Base-by-base conservation (phyloP, 176 grass and related monocot species). In the Rhynchospora pubera region DNA sequence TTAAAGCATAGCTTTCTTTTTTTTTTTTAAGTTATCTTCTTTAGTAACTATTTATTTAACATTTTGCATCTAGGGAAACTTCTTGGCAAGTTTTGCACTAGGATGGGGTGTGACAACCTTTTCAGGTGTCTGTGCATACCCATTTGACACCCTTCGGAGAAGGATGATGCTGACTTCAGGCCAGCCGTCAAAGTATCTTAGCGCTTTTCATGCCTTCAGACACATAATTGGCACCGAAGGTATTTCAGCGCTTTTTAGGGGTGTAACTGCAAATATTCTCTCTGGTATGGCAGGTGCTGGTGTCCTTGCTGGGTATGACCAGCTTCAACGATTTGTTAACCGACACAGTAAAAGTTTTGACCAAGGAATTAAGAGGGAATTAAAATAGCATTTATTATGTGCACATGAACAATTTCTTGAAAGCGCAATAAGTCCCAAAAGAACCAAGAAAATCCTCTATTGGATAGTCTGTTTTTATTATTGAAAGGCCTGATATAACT, bases 91-190 rank as follows among this genome's bases (percentile, higher is more conserved):
- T 87, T 98, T 98, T 86, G 84, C 87, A 24, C 77, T 98, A 79
- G 95, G 90, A 55, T 94, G 95, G 95, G 60, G 89, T 42, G 88
- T 93, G 82, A 98, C 95, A n/a, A 98, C 90, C 51, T 98, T 91
- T 83, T 98, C 95, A 0, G 92, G 95, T 63, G 69, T 88, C 6
- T 98, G 90, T 10, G 89, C 89, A 63, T 91, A 94, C 74, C 95
- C 92, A 87, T 98, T 98, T 3, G 95, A 98, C 62, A 98, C 95
- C 18, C 85, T 98, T 65, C 92, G 92, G 12, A 80, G 95, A 64
- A 93, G 95, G 79, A 98, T 98, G 95, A 94, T 98, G 95, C 65
- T 98, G 42, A 94, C 95, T 43, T 93, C 95, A 21, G 85, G 87
- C 45, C 84, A 98, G 8, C 85, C 90, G 18, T 86, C 83, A 79